Evolutionary conservation across 768 basidiomycete genomes (phyloP).

Genomic region (Pleurotus ostreatus): DNA sequence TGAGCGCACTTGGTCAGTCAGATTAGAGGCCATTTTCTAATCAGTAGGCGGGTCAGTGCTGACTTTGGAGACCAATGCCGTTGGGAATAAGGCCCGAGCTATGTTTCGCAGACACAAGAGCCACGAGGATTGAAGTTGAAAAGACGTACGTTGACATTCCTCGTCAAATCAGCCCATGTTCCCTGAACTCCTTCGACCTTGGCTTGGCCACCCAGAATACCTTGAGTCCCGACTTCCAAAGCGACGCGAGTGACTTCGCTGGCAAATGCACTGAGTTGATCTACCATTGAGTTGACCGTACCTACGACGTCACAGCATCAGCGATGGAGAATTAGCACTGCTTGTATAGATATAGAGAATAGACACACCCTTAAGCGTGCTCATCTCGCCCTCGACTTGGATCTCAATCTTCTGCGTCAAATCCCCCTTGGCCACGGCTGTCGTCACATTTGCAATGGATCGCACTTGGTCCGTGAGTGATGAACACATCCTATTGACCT

Average conservation of each 20-base stretch:
- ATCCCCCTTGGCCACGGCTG: conserved; percentile 88
- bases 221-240: conserved; percentile 86
- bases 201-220: conserved; percentile 88
- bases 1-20: conserved; percentile 71
- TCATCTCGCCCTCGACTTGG: conserved; percentile 83
- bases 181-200: conserved; percentile 89
- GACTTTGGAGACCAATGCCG: too few relatives aligned
- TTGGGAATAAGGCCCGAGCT: too few relatives aligned
- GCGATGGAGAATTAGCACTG: too few relatives aligned
- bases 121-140: too few relatives aligned
- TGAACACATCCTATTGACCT: conserved; percentile 81
- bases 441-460: conserved; percentile 81
- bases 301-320: conserved; percentile 20
- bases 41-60: too few relatives aligned
- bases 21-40: conserved; percentile 68
- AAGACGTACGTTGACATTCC: conserved; percentile 78
- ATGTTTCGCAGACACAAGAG: too few relatives aligned
- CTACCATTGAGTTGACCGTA: conserved; percentile 94
- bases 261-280: conserved; percentile 82
- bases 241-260: conserved; percentile 82
- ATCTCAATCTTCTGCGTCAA: conserved; percentile 92
- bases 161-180: conserved; percentile 87
- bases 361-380: conserved; percentile 56
- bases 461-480: conserved; percentile 79
- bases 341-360: too few relatives aligned